These are phyloP conservation scores for Cucurbitaria berberidis DNA, from an alignment of 2,329 filamentous ascomycete genomes.

Conservation along the genomic window DNA sequence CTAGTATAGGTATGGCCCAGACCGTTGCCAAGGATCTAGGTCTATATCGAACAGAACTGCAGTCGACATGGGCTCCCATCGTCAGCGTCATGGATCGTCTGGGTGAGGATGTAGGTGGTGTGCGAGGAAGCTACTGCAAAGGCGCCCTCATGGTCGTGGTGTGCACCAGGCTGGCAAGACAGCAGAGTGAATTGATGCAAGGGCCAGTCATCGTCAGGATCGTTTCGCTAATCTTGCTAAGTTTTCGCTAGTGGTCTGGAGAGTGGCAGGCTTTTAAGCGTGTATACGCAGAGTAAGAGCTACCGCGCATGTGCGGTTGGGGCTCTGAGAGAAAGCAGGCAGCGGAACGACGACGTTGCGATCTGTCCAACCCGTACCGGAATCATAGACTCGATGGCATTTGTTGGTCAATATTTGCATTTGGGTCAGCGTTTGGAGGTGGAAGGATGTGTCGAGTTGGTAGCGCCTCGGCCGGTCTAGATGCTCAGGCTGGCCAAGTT, in stretches of 20 bases:
- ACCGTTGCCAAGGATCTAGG: conserved; percentile 36
- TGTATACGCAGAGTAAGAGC: too few relatives aligned
- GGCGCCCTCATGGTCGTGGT: background rate
- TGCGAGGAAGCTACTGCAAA: background rate
- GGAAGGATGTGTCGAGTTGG: conserved; percentile 1
- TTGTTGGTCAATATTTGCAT: too few relatives aligned
- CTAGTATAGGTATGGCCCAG: conserved; percentile 15
- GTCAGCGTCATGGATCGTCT: conserved; percentile 17
- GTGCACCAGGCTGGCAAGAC: background rate
- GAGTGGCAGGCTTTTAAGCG: too few relatives aligned
- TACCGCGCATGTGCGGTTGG: too few relatives aligned
- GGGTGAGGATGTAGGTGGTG: background rate
- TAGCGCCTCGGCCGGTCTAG: conserved; percentile 8
- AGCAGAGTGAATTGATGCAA: background rate
- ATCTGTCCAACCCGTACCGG: too few relatives aligned
- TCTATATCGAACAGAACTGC: conserved; percentile 9
- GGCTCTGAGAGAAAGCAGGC: too few relatives aligned
- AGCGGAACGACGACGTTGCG: too few relatives aligned
- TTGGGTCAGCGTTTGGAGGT: conserved; percentile 4
- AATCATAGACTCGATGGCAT: too few relatives aligned
- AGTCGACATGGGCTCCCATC: conserved; percentile 8
- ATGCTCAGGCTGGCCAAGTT: conserved; percentile 1
- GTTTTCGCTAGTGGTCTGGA: too few relatives aligned
- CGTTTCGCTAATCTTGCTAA: background rate
- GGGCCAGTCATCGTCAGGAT: background rate